Evolutionary conservation across 805 yeast genomes (phyloP), one percentile per base, ranked within the genome.

Genomic region (Maudiozyma turicensis): DNA sequence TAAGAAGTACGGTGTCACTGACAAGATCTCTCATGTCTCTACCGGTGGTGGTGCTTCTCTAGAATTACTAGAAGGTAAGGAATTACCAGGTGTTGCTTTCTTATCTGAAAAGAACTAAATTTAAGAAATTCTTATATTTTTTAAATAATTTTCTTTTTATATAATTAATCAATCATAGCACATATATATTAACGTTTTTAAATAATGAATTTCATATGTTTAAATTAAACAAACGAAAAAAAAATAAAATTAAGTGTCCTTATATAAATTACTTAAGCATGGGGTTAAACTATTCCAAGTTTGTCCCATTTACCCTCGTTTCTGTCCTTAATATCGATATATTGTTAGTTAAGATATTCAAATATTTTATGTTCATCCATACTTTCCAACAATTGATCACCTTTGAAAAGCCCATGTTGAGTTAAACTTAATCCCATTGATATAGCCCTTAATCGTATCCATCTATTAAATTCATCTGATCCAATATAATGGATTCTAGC

Each of bases 1-100:
- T 67, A 91, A 91, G 88, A 93, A 93, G 80, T 93, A 76, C 75
- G 96, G 96, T 70, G 96, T 84, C 58, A 90, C 87, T 63, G 96
- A 87, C 70, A 87, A 93, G 79, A 81, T 93, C 66, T 88, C 97
- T 48, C 99, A 93, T 74, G 96, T 93, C 60, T 91, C 98, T 60
- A 93, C 99, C 56, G 99, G 99, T 76, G 99, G 99, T 76, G 99
- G 99, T 80, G 99, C 99, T 60, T 91, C 98, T 56, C 81, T 93
- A 70, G 99, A 93, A 77, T 84, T 93, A 69, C 82, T 93, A 69
- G 99, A 93, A 79, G 99, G 99, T 76, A 93, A 93, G 82, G 93
- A 78, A 63, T 81, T 93, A 65, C 99, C 99, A 65, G 99, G 99
- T 82, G 98, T 93, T 62, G 82, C 77, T 66, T 95, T 90, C 74